Percentiles rank a stretch among this genome's conserved stretches.
Evolutionary conservation across 768 basidiomycete genomes (phyloP).

Genomic region (Gloeostereum incarnatum): DNA sequence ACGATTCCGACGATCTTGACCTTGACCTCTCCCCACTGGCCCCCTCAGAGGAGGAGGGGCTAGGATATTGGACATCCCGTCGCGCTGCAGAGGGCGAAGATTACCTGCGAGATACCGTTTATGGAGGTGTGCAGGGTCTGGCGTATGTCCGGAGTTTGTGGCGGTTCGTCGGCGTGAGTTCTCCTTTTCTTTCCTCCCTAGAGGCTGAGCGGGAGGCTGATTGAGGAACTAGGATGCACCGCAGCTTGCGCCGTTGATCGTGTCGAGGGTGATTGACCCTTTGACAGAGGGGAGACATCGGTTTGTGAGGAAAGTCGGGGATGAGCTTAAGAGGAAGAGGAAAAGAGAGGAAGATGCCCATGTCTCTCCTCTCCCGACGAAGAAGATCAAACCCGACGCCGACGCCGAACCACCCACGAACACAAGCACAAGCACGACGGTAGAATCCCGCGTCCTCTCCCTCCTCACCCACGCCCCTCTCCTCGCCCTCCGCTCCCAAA

Average conservation of each 20-base stretch:
- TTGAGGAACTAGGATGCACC: constrained; percentile 26
- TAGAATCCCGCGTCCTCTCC: too few relatives aligned
- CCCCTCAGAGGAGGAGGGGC: constrained; percentile 2
- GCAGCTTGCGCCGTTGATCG: constrained; percentile 33
- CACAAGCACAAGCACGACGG: too few relatives aligned
- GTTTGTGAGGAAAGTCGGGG: constrained; percentile 31
- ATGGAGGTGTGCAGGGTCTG: constrained; percentile 68
- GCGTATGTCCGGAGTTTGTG: constrained; percentile 74
- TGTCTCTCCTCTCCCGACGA: too few relatives aligned
- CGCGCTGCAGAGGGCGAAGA: constrained; percentile 48
- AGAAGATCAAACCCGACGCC: too few relatives aligned
- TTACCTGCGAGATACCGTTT: constrained; percentile 68
- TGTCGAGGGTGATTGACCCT: constrained; percentile 31
- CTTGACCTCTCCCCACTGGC: constrained; percentile 14
- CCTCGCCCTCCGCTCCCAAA: constrained; percentile 32
- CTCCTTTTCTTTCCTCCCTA: not conserved
- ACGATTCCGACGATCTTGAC: constrained; percentile 28
- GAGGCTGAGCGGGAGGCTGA: constrained; percentile 1
- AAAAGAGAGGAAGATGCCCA: too few relatives aligned
- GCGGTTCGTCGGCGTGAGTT: constrained; percentile 40
- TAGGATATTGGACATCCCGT: constrained; percentile 38
- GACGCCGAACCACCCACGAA: too few relatives aligned
- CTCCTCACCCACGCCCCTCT: too few relatives aligned
- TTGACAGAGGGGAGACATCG: constrained; percentile 39
- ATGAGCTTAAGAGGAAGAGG: too few relatives aligned